phyloP scores from a whole-genome alignment of 805 yeast species.

The Lachancea sp. region DNA sequence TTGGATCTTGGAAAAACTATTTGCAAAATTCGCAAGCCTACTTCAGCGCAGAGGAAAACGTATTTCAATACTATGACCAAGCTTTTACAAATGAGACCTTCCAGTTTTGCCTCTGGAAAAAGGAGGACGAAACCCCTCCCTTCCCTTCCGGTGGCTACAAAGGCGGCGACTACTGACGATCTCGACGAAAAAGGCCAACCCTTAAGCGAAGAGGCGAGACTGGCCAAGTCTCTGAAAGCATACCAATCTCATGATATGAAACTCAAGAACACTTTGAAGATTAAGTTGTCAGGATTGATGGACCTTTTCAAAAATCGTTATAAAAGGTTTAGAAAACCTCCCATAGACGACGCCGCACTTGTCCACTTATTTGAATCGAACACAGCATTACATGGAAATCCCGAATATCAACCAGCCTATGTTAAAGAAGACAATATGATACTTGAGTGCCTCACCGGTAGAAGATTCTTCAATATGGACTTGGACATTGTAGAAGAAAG shows the following conservation, averaged over 20 bases:
- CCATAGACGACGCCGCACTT: conserved; percentile 69
- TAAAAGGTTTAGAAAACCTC: conserved; percentile 84
- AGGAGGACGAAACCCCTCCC: conserved; percentile 40
- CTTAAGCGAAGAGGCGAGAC: conserved; percentile 30
- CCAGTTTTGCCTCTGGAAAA: conserved; percentile 58
- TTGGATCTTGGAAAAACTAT: conserved; percentile 35
- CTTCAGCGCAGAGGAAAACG: conserved; percentile 39
- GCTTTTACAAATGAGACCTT: conserved; percentile 62
- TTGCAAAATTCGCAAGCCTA: conserved; percentile 47
- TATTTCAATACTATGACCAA: conserved; percentile 52
- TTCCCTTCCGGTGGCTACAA: conserved; percentile 34
- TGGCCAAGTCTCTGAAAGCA: conserved; percentile 41
- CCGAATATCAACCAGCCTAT: conserved; percentile 37
- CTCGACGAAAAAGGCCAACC: conserved; percentile 27
- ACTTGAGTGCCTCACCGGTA: conserved; percentile 70
- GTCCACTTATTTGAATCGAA: conserved; percentile 71
- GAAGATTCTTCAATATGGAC: conserved; percentile 78
- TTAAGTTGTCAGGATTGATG: conserved; percentile 81
- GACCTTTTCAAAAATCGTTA: conserved; percentile 82
- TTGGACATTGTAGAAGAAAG: conserved; percentile 90
- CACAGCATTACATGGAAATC: conserved; percentile 24
- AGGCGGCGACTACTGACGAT: conserved; percentile 13
- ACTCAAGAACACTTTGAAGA: conserved; percentile 75
- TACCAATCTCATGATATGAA: conserved; percentile 62
- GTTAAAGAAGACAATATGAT: conserved; percentile 67